phyloP scores from a whole-genome alignment of 1,284 basidiomycete species.

The Puccinia horiana region DNA sequence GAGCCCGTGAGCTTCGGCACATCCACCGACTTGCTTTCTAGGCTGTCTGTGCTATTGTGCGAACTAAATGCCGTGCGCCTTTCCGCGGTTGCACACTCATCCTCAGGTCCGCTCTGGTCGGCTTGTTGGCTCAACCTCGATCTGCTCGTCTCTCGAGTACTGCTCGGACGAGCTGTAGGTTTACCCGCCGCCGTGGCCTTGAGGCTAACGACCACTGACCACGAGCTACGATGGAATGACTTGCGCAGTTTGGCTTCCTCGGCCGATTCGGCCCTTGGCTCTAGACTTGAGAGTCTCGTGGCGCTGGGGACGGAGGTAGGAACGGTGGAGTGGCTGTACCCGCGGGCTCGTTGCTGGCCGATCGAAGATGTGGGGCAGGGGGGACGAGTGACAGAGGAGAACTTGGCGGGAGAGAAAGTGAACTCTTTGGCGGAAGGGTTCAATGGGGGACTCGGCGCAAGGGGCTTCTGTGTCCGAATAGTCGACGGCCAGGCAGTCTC shows the following conservation, averaged over 20 bases:
- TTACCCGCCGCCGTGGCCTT: neutral
- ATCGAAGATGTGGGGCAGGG: neutral
- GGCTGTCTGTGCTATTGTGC: neutral
- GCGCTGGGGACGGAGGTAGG: neutral
- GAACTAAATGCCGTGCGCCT: too few species aligned
- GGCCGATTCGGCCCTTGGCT: neutral
- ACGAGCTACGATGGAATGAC: conserved; percentile 21
- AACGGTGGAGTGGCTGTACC: conserved; percentile 7
- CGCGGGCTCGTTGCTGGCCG: conserved; percentile 17
- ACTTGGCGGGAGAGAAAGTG: neutral
- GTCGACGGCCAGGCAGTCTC: neutral
- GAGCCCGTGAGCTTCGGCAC: neutral
- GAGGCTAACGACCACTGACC: conserved; percentile 9
- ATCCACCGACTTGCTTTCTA: neutral
- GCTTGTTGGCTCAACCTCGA: neutral
- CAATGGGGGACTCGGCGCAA: neutral
- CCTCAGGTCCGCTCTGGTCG: neutral
- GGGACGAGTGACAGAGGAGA: neutral
- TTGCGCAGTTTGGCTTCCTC: conserved; percentile 6
- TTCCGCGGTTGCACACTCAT: neutral
- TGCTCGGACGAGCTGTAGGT: neutral
- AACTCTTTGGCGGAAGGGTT: conserved; percentile 25
- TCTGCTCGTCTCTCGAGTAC: neutral
- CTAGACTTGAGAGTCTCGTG: neutral
- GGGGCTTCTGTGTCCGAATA: neutral